Conservation (phyloP, 345 rosid genomes). For the Orychophragmus violaceus region DNA sequence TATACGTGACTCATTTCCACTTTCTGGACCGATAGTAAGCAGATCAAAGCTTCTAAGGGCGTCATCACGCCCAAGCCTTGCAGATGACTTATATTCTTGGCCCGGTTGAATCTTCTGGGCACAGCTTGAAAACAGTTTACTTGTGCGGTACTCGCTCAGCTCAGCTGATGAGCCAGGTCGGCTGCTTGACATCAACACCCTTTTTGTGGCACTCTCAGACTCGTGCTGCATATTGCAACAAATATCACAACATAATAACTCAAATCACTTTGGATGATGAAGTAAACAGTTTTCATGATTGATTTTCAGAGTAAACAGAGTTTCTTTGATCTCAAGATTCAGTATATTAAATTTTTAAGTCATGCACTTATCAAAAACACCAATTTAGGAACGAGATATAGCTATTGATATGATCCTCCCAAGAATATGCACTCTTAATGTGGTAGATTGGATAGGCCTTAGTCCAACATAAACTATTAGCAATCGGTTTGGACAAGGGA, state of each 20-base stretch:
- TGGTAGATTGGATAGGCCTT: too few species aligned
- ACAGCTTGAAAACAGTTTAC: slow-evolving; percentile 50
- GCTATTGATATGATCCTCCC: too few species aligned
- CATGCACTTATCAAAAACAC: background rate
- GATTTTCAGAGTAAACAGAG: too few species aligned
- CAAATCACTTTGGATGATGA: background rate
- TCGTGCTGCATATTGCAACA: slow-evolving; percentile 40
- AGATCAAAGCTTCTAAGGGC: slow-evolving; percentile 66
- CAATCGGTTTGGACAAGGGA: too few species aligned
- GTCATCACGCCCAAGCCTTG: slow-evolving; percentile 65
- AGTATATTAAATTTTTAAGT: background rate
- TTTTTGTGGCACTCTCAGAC: slow-evolving; percentile 59
- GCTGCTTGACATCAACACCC: slow-evolving; percentile 50
- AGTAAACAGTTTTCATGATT: background rate
- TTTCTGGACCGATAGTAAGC: slow-evolving; percentile 50
- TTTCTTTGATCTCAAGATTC: background rate
- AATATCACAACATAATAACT: background rate
- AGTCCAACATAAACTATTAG: too few species aligned
- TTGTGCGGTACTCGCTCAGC: slow-evolving; percentile 50
- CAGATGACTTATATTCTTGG: slow-evolving; percentile 48
- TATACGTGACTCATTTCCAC: slow-evolving; percentile 22
- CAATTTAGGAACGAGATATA: background rate
- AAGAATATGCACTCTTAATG: too few species aligned
- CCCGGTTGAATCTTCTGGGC: slow-evolving; percentile 59
- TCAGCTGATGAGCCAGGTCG: slow-evolving; percentile 66